Percentiles rank a stretch among this genome's conserved stretches.
Evolutionary conservation across 1,284 basidiomycete species (phyloP).

Genomic region (Sporisorium iseilematis-ciliati): DNA sequence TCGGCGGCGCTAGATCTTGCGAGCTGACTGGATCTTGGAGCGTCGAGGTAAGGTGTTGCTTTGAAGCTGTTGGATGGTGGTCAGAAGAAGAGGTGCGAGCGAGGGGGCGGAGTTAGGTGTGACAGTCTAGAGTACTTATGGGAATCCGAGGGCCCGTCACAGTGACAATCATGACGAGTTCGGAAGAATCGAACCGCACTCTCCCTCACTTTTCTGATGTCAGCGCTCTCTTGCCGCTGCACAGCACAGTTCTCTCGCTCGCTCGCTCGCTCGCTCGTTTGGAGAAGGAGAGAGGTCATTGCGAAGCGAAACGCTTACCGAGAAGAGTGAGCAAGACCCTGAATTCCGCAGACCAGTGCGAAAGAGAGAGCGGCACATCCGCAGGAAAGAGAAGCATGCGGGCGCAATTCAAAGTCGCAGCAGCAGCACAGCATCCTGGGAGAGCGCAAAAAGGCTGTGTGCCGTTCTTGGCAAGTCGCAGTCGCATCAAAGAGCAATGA

Average conservation of each 20-base stretch:
- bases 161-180: no score
- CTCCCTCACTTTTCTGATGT: slow-evolving; percentile 9
- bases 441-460: slow-evolving; percentile 3
- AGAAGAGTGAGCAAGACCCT: not conserved
- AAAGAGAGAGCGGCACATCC: not conserved
- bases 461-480: not conserved
- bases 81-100: no score
- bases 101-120: no score
- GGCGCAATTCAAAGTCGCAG: not conserved
- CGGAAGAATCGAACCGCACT: not conserved
- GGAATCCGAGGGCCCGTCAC: no score
- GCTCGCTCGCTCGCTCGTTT: not conserved
- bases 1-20: not conserved
- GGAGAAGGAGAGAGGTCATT: slow-evolving; percentile 3
- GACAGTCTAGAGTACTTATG: no score
- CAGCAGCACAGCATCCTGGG: slow-evolving; percentile 2
- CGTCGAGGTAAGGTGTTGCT: no score
- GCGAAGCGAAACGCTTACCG: not conserved
- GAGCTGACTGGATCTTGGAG: not conserved
- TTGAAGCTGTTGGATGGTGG: no score
- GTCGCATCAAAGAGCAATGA: not conserved
- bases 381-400: not conserved
- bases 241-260: not conserved
- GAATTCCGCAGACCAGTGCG: not conserved
- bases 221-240: slow-evolving; percentile 2